phyloP scores from a whole-genome alignment of 208 protist genomes.

The Trypanosoma mega region DNA sequence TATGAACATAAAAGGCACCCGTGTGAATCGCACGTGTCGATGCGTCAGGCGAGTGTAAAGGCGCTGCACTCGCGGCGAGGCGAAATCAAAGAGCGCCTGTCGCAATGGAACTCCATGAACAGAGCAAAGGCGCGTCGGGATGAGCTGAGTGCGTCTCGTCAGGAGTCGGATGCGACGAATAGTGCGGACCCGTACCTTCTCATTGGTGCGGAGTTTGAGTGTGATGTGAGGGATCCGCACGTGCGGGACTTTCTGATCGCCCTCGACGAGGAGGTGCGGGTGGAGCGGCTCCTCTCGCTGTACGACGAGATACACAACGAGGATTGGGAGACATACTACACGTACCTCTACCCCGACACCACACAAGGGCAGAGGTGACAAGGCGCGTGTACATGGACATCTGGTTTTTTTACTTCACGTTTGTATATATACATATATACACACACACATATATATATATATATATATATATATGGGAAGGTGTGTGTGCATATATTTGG shows the following conservation, averaged over 20 bases:
- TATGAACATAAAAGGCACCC: not conserved
- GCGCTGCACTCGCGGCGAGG: slow-evolving; percentile 39
- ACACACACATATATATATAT: not conserved
- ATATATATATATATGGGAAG: not conserved
- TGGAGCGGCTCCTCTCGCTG: slow-evolving; percentile 55
- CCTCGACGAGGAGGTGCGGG: slow-evolving; percentile 79
- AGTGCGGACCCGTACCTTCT: slow-evolving; percentile 12
- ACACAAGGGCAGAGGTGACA: not conserved
- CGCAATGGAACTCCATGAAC: slow-evolving; percentile 36
- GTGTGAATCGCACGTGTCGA: slow-evolving; percentile 1
- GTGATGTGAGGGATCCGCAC: slow-evolving; percentile 42
- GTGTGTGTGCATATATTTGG: not conserved
- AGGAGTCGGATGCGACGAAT: not conserved
- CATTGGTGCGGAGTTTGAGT: slow-evolving; percentile 55
- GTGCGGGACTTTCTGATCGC: slow-evolving; percentile 62
- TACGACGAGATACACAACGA: slow-evolving; percentile 57
- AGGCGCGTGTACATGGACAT: too few relatives aligned
- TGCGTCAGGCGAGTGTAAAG: slow-evolving; percentile 39
- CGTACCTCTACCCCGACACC: slow-evolving; percentile 26
- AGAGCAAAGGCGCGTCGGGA: slow-evolving; percentile 22
- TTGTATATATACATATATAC: slow-evolving; percentile 6
- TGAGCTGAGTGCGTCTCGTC: slow-evolving; percentile 25
- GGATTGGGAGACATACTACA: slow-evolving; percentile 76
- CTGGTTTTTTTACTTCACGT: too few relatives aligned
- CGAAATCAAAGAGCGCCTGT: slow-evolving; percentile 62